phyloP scores from a whole-genome alignment of 257 asterid species.

The Solanum clarkiae region DNA sequence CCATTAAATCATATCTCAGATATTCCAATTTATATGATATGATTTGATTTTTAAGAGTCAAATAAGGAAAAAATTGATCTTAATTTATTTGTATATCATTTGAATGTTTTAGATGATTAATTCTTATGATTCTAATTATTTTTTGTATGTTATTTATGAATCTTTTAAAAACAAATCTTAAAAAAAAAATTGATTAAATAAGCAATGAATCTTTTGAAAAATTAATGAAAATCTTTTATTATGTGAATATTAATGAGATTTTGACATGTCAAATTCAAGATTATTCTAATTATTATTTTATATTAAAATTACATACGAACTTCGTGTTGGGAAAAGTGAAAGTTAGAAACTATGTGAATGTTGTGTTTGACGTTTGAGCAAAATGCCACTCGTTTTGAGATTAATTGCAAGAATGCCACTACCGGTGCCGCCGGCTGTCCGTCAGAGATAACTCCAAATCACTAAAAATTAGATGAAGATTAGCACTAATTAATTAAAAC shows the following conservation, averaged over 20 bases:
- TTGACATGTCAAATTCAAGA: not conserved
- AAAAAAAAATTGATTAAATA: no score
- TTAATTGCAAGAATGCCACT: not conserved
- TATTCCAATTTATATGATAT: accelerated
- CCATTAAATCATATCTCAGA: no score
- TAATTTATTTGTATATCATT: no score
- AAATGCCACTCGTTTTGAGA: not conserved
- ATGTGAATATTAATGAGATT: not conserved
- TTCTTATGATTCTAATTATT: no score
- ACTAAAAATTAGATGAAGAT: not conserved
- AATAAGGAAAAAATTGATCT: no score
- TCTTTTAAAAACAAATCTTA: no score
- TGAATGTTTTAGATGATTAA: no score
- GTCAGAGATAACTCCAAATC: not conserved
- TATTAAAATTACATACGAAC: not conserved
- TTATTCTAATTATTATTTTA: not conserved
- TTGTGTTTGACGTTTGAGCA: not conserved
- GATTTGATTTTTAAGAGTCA: not conserved
- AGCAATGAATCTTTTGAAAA: not conserved
- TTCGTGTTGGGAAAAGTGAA: not conserved
- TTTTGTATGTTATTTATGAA: no score
- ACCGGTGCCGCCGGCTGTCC: not conserved
- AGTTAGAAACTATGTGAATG: not conserved
- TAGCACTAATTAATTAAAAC: not conserved
- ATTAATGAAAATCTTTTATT: no score